These are phyloP conservation scores for Colletotrichum sp. DNA, from an alignment of 2,329 filamentous ascomycete genomes.

Conservation along the genomic window DNA sequence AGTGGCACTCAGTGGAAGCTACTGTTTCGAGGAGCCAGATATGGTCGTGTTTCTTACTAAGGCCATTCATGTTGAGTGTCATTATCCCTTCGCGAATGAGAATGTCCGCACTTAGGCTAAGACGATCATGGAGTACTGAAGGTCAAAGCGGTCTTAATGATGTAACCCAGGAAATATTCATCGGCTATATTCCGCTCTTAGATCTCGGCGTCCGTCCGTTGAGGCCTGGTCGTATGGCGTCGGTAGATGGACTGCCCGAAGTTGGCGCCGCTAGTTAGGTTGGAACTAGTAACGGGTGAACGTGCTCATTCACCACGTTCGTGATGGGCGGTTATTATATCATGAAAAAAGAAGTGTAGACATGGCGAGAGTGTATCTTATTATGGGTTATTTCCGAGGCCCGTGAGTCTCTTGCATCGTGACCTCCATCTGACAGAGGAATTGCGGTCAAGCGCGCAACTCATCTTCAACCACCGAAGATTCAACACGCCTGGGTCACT, in stretches of 20 bases:
- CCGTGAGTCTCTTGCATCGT: fast-evolving
- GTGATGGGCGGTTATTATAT: fast-evolving
- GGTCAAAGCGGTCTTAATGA: background rate
- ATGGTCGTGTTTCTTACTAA: background rate
- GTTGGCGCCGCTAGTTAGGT: background rate
- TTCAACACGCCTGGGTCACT: fast-evolving
- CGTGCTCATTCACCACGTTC: background rate
- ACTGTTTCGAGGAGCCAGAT: background rate
- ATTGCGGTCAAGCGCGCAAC: fast-evolving
- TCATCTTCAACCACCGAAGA: fast-evolving
- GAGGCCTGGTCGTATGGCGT: background rate
- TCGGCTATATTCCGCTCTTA: background rate
- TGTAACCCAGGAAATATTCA: background rate
- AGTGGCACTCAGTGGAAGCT: background rate
- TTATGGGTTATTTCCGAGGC: background rate
- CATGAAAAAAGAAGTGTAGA: background rate
- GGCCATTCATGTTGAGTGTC: background rate
- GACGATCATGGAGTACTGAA: background rate
- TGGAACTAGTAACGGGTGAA: background rate
- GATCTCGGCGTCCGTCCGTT: background rate
- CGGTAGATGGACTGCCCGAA: background rate
- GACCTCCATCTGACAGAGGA: fast-evolving
- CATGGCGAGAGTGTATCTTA: fast-evolving
- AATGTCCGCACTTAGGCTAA: background rate
- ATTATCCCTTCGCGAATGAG: background rate